Conservation (phyloP, 805 yeast genomes). For the Kluyveromyces lactis region DNA sequence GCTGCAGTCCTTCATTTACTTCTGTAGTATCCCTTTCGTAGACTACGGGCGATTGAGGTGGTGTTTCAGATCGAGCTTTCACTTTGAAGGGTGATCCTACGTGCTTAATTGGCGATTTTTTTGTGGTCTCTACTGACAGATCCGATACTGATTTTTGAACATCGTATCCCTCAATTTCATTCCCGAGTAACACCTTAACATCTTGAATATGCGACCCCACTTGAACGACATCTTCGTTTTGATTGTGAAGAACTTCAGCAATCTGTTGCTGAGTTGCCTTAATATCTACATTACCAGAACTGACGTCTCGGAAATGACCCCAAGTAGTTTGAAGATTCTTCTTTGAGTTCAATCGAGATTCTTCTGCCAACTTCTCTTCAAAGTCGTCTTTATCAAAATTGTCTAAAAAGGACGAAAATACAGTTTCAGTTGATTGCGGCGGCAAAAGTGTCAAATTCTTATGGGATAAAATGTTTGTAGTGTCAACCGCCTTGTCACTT, state of each 20-base stretch:
- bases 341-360: background rate
- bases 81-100: conserved; percentile 3
- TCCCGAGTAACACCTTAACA: background rate
- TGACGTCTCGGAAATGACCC: background rate
- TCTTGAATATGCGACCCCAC: background rate
- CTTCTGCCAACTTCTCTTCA: background rate
- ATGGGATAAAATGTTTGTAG: background rate
- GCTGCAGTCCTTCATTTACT: background rate
- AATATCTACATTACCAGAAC: background rate
- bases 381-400: background rate
- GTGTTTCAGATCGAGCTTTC: background rate
- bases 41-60: background rate
- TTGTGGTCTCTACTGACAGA: background rate
- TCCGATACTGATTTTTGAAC: background rate
- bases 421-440: background rate
- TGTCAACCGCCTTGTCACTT: background rate
- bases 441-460: background rate
- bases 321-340: background rate
- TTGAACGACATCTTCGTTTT: background rate
- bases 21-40: too few species aligned
- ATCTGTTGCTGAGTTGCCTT: background rate
- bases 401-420: background rate
- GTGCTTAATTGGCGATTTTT: background rate
- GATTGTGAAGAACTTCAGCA: background rate
- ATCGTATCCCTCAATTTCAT: background rate